Conservation (phyloP, 306 rosid genomes). For the Mimosa pudica region DNA sequence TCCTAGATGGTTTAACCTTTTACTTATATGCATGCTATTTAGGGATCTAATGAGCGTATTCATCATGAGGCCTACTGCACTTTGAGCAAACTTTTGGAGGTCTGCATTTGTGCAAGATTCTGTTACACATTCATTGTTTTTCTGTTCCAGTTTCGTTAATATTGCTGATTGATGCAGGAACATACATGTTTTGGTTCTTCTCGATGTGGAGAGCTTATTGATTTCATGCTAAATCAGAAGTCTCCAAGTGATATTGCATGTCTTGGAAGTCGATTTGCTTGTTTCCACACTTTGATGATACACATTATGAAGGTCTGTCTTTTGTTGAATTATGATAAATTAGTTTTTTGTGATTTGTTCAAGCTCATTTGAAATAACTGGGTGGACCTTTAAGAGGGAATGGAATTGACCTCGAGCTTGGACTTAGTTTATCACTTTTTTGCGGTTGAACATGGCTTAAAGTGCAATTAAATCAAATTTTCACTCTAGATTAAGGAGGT, state of each 20-base stretch:
- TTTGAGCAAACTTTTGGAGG: constrained; percentile 80
- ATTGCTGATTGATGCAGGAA: constrained; percentile 62
- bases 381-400: not conserved
- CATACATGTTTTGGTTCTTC: constrained; percentile 61
- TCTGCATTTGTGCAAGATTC: constrained; percentile 32
- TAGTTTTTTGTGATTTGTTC: not conserved
- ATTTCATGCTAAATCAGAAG: constrained; percentile 60
- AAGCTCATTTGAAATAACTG: not conserved
- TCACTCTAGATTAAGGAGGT: not conserved
- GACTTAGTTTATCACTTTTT: not conserved
- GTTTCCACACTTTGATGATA: constrained; percentile 67
- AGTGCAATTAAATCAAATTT: not conserved
- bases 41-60: constrained; percentile 57
- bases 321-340: constrained; percentile 1
- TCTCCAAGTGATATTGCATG: constrained; percentile 56
- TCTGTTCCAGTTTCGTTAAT: constrained; percentile 28
- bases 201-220: constrained; percentile 58
- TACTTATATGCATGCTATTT: constrained; percentile 34
- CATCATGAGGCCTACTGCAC: constrained; percentile 66
- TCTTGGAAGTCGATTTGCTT: constrained; percentile 69
- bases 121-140: constrained; percentile 15
- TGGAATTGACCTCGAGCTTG: not conserved
- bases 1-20: constrained; percentile 18
- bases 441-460: not conserved
- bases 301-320: constrained; percentile 71